Conservation (phyloP, 1,139 yeast species). For the Kluyveromyces sp. region DNA sequence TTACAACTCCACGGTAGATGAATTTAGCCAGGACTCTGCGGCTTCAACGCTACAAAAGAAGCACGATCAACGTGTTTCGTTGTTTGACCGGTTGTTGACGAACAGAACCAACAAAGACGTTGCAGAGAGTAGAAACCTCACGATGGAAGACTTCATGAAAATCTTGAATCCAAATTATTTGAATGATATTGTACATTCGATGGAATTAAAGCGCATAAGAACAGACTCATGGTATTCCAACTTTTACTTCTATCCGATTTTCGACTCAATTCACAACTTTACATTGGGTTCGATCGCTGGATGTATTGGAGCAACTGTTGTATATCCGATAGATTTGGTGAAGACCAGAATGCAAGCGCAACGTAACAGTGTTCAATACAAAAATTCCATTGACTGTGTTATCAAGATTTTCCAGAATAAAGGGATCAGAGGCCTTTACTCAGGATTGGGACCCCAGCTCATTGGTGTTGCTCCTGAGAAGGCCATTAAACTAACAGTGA, state of each 20-base stretch:
- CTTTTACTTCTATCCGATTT: conserved; percentile 45
- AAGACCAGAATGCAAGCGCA: conserved; percentile 98
- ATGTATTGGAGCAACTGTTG: conserved; percentile 97
- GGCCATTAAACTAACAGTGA: conserved; percentile 92
- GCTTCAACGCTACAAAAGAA: background rate
- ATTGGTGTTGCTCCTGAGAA: conserved; percentile 98
- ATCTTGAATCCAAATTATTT: conserved; percentile 41
- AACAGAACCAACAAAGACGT: conserved; percentile 13
- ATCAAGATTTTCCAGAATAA: conserved; percentile 67
- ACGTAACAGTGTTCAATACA: conserved; percentile 58
- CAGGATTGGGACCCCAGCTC: conserved; percentile 90
- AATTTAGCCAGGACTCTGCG: conserved; percentile 15
- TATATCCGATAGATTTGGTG: conserved; percentile 92
- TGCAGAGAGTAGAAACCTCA: conserved; percentile 22
- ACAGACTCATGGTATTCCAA: conserved; percentile 30
- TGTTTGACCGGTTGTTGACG: conserved; percentile 12
- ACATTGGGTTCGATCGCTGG: conserved; percentile 92
- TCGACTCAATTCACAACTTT: conserved; percentile 84
- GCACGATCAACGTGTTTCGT: conserved; percentile 6
- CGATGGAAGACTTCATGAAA: conserved; percentile 37
- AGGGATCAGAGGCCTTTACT: conserved; percentile 83
- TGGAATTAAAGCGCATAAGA: conserved; percentile 27
- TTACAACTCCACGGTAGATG: conserved; percentile 31
- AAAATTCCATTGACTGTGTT: conserved; percentile 82
- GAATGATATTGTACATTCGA: conserved; percentile 54